phyloP scores from a whole-genome alignment of 805 yeast genomes.

The Jamesozyma gamospora region DNA sequence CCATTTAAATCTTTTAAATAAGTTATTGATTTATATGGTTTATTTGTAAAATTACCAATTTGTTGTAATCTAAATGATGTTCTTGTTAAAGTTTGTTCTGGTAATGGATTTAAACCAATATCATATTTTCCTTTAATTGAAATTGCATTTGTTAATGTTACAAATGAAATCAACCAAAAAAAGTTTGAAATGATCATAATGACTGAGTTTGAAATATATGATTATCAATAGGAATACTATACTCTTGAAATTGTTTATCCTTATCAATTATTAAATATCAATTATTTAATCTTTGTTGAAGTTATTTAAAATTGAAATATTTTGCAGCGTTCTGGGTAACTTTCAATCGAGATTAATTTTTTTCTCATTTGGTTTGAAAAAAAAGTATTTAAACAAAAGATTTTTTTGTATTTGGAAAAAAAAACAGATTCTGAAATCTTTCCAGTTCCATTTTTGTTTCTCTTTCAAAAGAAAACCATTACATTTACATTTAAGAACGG shows the following conservation, averaged over 20 bases:
- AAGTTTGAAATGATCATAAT: neutral
- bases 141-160: conserved; percentile 8
- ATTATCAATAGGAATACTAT: too few relatives aligned
- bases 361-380: too few relatives aligned
- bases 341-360: too few relatives aligned
- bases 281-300: too few relatives aligned
- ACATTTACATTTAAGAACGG: conserved; percentile 29
- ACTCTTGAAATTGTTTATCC: too few relatives aligned
- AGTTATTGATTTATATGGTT: conserved; percentile 10
- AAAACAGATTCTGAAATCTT: too few relatives aligned
- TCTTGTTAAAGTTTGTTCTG: conserved; percentile 15
- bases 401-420: too few relatives aligned
- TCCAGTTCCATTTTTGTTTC: neutral
- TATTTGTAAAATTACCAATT: conserved; percentile 11
- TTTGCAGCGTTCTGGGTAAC: too few relatives aligned
- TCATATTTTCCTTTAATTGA: conserved; percentile 24
- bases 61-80: conserved; percentile 21
- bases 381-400: too few relatives aligned
- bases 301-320: too few relatives aligned
- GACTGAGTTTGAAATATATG: too few relatives aligned
- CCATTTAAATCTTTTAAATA: conserved; percentile 15
- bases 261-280: too few relatives aligned
- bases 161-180: neutral
- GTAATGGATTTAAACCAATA: conserved; percentile 10
- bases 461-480: conserved; percentile 11